These are phyloP conservation scores for Phytophthora tubulina DNA, from an alignment of 352 stramenopile genomes.

Conservation along the genomic window DNA sequence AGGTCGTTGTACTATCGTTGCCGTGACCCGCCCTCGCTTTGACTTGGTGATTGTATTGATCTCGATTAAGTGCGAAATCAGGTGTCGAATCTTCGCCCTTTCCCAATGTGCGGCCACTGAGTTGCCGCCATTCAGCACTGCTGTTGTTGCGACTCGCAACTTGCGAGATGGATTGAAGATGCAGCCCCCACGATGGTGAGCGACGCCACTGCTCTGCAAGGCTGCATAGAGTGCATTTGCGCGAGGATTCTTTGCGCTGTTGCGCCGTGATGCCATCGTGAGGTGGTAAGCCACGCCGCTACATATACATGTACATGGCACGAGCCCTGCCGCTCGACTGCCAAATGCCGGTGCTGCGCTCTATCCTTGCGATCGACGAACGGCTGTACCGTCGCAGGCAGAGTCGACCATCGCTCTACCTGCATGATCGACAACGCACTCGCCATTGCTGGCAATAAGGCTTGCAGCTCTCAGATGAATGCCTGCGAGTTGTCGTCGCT, in stretches of 20 bases:
- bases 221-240: slow-evolving; percentile 35
- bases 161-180: slow-evolving; percentile 21
- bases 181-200: slow-evolving; percentile 14
- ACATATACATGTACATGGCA: neutral
- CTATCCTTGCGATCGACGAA: slow-evolving; percentile 16
- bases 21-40: slow-evolving; percentile 7
- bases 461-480: too few species aligned
- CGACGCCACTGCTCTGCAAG: slow-evolving; percentile 30
- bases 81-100: slow-evolving; percentile 23
- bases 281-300: slow-evolving; percentile 5
- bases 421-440: neutral
- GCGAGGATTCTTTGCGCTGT: slow-evolving; percentile 27
- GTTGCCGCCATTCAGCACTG: neutral
- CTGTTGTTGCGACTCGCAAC: neutral
- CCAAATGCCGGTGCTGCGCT: slow-evolving; percentile 1
- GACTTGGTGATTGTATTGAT: slow-evolving; percentile 14
- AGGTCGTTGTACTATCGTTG: slow-evolving; percentile 7
- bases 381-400: slow-evolving; percentile 3
- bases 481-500: neutral
- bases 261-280: neutral
- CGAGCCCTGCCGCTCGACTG: too few species aligned
- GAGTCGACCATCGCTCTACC: neutral
- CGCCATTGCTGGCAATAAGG: too few species aligned
- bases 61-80: slow-evolving; percentile 39
- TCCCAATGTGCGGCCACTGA: neutral